Base-by-base conservation (phyloP, 176 grass and related monocot genomes). In the Neostapfia colusana region DNA sequence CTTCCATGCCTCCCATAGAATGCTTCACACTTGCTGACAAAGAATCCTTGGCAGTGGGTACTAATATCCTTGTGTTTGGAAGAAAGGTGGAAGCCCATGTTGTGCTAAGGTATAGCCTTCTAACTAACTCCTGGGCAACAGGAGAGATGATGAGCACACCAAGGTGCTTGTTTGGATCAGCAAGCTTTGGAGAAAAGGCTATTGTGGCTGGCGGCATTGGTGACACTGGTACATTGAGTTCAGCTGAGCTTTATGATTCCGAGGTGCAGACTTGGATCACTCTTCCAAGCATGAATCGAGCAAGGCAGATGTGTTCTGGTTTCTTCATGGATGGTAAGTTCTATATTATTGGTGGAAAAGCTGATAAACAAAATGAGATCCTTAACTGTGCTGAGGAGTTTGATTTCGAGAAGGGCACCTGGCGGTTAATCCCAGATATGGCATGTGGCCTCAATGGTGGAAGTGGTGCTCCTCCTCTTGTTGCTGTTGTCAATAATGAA, bases 291-390 rank as follows among this genome's bases (percentile, higher is more conserved):
- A 88, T 88, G 86, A 28, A 80, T 55, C 80, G 1, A 61, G 81
- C 71, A 3, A 60, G 86, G 18, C 83, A 76, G 71, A 88, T 88
- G 86, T 88, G 86, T 41, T 88, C 86, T 39, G 65, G 86, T 64
- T 74, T 88, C 40, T 88, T 88, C 65, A 88, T 88, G 86, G 86
- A 88, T 72, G 77, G 7, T 10, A 88, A 88, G 57, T 84, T 84
- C 73, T 88, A 88, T 65, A 27, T 76, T 18, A 80, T 88, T 51
- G 86, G 86, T 0, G 86, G 86, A 21, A 88, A 84, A 59, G 36
- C 71, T 70, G 64, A 71, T 2, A 84, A 40, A 10, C 13, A 66
- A 35, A 84, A 69, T 15, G 65, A 84, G 18, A 54, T 84, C 36
- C 46, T 89, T 37, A 62, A 14, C 36, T 89, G 87, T 14, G 82